These are phyloP conservation scores for Penicillium desertorum DNA, from an alignment of 495 filamentous ascomycete genomes.

Conservation along the genomic window DNA sequence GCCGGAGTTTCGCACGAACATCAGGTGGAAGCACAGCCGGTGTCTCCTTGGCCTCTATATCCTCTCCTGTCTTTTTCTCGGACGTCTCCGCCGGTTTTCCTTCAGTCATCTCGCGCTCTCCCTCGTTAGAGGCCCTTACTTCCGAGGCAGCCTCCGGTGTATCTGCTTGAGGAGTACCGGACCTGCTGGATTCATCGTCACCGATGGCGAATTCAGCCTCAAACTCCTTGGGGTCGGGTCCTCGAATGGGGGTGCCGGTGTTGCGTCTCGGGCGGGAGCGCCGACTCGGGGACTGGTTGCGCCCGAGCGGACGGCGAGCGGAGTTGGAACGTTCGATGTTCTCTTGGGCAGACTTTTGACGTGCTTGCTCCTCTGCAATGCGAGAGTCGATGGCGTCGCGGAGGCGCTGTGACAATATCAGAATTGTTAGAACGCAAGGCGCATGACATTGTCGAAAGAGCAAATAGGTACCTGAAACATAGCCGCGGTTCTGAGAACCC, in stretches of 20 bases:
- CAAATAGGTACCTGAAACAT: constrained; percentile 48
- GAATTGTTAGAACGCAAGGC: constrained; percentile 6
- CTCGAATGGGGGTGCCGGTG: constrained; percentile 53
- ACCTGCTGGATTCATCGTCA: constrained; percentile 60
- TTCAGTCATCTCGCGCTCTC: constrained; percentile 26
- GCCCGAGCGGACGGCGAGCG: constrained; percentile 49
- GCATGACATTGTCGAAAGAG: not conserved
- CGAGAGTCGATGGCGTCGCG: constrained; percentile 82
- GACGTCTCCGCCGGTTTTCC: constrained; percentile 30
- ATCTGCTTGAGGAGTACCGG: constrained; percentile 52
- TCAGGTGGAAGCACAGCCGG: constrained; percentile 70
- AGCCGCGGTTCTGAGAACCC: constrained; percentile 39
- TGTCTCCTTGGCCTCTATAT: constrained; percentile 23
- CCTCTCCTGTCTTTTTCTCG: constrained; percentile 27
- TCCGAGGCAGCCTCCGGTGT: constrained; percentile 29
- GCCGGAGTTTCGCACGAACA: constrained; percentile 63
- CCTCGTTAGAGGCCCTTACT: constrained; percentile 23
- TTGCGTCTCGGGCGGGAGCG: constrained; percentile 51
- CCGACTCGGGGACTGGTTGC: constrained; percentile 54
- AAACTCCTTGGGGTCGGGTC: constrained; percentile 80
- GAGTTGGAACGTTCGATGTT: constrained; percentile 52
- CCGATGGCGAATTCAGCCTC: constrained; percentile 80
- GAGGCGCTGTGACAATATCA: constrained; percentile 69
- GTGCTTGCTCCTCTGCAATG: constrained; percentile 87
- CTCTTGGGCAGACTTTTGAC: constrained; percentile 58